Percentiles rank a stretch among this genome's conserved stretches.
phyloP scores from a whole-genome alignment of 108 stramenopile species.

The Epithemia pelagica region DNA sequence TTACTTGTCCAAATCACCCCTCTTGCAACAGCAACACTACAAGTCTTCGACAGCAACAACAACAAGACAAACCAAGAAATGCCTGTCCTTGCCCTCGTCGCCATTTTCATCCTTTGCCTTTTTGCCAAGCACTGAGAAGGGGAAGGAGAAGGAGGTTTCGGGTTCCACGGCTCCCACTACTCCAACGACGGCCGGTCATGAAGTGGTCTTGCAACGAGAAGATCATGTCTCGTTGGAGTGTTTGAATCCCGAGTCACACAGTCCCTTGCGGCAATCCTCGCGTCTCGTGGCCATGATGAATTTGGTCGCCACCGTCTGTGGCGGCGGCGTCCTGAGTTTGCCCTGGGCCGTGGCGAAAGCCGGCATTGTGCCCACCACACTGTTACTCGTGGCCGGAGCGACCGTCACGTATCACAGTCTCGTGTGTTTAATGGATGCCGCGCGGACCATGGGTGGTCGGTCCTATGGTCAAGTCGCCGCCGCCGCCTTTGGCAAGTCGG shows the following conservation, averaged over 20 bases:
- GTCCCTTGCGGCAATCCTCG: conserved; percentile 36
- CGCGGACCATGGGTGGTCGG: conserved; percentile 57
- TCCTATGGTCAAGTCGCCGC: conserved; percentile 66
- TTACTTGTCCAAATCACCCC: no score
- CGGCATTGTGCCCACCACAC: conserved; percentile 56
- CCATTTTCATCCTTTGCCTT: no score
- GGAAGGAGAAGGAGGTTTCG: no score
- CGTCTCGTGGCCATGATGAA: conserved; percentile 62
- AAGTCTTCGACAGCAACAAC: no score
- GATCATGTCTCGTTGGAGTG: conserved; percentile 18
- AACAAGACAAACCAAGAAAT: no score
- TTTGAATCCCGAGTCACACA: conserved; percentile 34
- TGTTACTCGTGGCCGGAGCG: conserved; percentile 55
- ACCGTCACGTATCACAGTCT: conserved; percentile 55
- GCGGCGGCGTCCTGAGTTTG: conserved; percentile 79
- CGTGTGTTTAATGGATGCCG: conserved; percentile 58
- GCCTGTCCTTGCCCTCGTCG: no score
- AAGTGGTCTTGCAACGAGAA: not conserved
- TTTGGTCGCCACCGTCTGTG: conserved; percentile 79
- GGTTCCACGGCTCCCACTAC: no score
- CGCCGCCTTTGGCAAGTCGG: conserved; percentile 53
- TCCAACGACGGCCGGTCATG: no score
- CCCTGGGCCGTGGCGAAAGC: conserved; percentile 78
- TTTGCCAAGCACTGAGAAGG: no score
- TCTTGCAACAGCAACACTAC: no score